Base-by-base conservation (phyloP, 2,329 filamentous ascomycete genomes). In the Ceratocystis alfenasii region DNA sequence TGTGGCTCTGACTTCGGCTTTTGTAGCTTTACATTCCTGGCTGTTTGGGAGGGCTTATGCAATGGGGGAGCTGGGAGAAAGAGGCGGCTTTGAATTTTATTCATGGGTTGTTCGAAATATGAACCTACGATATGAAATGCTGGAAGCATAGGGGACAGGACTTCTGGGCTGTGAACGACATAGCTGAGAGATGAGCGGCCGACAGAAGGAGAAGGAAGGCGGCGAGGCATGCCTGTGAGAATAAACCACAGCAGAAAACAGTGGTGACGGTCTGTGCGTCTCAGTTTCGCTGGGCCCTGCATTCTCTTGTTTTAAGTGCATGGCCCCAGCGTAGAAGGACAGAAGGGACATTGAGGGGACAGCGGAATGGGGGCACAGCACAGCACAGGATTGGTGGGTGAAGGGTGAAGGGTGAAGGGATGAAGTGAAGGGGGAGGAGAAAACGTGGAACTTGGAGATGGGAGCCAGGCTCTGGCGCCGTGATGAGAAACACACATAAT, bases 301-400 rank as follows among this genome's bases (percentile, higher is more conserved):
- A 46, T 46, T 44, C 44, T 62, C 22, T 62, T 48, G 60, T 57
- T 64, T 59, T 57, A 64, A 64, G 63, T 64, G 36, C 15, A 45
- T 59, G 63, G 63, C 63, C 50, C 20, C n/a, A 64, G 63, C 63
- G 50, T 45, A 44, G 61, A 5, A 28, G 28, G 50, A 30, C 8
- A 50, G 22, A 12, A 45, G 59, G 7, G 10, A 62, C 7, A 33
- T 15, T n/a, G 30, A 28, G 55, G n/a, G 55, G 17, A 22, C 22
- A 22, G 22, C 17, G 10, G 22, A 57, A 57, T 28, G 46, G 20
- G 46, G 46, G 46, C 48, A 50, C n/a, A 50, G 48, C n/a, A 28
- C 55, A 60, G 28, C 33, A 36, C 33, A 36, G 33, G 36, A 41
- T 41, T 41, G 36, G 36, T n/a, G 15, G 55, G 55, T 12, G 8